Evolutionary conservation across 192 early-diverging fungal species (phyloP), one percentile per base, ranked within the genome.

Genomic region (Chytriomyces sp.): DNA sequence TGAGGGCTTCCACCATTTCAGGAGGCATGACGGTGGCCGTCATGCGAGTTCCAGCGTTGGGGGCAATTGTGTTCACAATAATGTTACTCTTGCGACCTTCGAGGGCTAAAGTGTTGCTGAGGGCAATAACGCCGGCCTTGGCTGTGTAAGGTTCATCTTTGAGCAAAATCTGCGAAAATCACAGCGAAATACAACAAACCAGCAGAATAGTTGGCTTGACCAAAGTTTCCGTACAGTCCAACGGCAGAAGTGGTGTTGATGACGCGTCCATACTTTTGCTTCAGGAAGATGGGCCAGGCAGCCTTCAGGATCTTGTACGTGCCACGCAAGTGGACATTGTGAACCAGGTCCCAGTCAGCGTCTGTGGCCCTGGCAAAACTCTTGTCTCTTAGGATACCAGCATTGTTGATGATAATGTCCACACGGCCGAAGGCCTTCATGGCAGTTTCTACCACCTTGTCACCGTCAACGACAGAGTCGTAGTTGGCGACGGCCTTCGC

Each of bases 41-140:
- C 96, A 99, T 99, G 44, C 89, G 84, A 6, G 96, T 98, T 39
- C 95, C 96, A 12, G 96, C 96, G 75, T 94, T 98, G 66, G 96
- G 96, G 38, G 95, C 96, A 82, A 99, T 95, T 57, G 93, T 91
- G 79, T 99, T 98, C 62, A 84, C 86, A 63, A 94, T 80, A 80
- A 99, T 99, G 79, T 95, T 95, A 77, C 90, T 85, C 76, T 92
- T 91, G 63, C 84, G 82, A 66, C 96, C 96, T 83, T 99, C 96
- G 5, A 94, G 70, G 41, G 96, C 94, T 64, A 98, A 82, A 19
- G 94, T 93, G 81, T 91, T 91, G 77, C 90, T 93, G 57, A 98
- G 78, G 36, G 93, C 96, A 72, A 94, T 86, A 71, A 93, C 87
- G 34, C 91, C 96, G 53, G 94, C 91, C 86, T 98, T 98, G 64